Evolutionary conservation across 306 rosid genomes (phyloP), one percentile per base, ranked within the genome.

Genomic region (Adenanthera pavonina): DNA sequence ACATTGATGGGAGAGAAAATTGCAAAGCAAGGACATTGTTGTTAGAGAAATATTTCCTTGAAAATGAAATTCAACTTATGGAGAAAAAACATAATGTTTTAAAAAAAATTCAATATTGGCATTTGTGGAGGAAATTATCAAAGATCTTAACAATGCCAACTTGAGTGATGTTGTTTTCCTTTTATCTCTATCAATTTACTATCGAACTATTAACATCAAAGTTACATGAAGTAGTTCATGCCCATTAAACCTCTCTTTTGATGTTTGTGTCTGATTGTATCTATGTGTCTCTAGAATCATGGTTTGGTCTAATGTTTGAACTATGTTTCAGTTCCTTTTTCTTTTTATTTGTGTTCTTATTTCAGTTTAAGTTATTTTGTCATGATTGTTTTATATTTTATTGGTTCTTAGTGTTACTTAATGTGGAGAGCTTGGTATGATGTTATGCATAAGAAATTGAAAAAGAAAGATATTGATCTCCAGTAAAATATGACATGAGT

Each of bases 81-180:
- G 90, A 91, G 43, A 81, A 91, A 81, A 91, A 91, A 87, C 89
- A 80, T 79, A 78, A 68, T 67, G 88, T 87, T 13, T 64, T 90
- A 72, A 85, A 85, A 81, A 90, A 83, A 25, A 25, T 67, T 89
- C 97, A 12, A 84, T 89, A 75, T 80, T 85, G 83, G 92, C 94
- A 33, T 86, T 90, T 77, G 88, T 86, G 62, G 90, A 88, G 76
- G 91, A 91, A 84, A 89, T 92, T 80, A 90, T 92, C 44, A 90
- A 84, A 78, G 94, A 90, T 86, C 92, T 92, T 74, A 86, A 82
- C 25, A 78, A 53, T 76, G 85, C 89, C 76, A 92, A 89, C 67
- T 82, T 84, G 60, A 90, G 94, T 90, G 70, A 69, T 11, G 11
- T 51, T 48, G 13, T 54, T 34, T 52, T 2, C 30, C 30, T 25